These are phyloP conservation scores for Daldinia sp. DNA, from an alignment of 2,329 filamentous ascomycete species.

Conservation along the genomic window DNA sequence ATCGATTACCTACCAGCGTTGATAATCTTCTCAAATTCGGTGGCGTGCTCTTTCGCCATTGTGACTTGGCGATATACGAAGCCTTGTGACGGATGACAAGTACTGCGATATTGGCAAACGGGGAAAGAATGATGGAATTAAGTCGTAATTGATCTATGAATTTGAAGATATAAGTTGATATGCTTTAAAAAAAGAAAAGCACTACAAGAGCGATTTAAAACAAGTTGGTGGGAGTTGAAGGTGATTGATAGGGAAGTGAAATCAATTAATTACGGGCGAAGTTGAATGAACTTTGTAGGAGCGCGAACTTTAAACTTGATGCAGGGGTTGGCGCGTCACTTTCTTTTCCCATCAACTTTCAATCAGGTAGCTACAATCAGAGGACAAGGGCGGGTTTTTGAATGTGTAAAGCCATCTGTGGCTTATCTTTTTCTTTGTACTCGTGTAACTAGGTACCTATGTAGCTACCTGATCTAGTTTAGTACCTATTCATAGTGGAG, in stretches of 20 bases:
- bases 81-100: slow-evolving; percentile 3
- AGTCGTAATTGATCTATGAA: background rate
- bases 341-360: slow-evolving; percentile 14
- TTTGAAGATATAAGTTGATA: background rate
- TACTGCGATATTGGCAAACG: slow-evolving; percentile 3
- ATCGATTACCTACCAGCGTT: slow-evolving; percentile 54
- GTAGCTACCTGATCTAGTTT: background rate
- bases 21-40: slow-evolving; percentile 65
- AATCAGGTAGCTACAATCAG: background rate
- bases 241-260: background rate
- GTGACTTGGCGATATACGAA: slow-evolving; percentile 21
- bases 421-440: no score
- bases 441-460: background rate
- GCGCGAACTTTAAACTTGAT: slow-evolving; percentile 17
- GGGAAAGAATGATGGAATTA: background rate
- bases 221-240: background rate
- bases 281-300: slow-evolving; percentile 13
- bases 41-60: slow-evolving; percentile 55
- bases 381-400: background rate
- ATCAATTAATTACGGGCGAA: slow-evolving; percentile 2
- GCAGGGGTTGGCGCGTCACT: slow-evolving; percentile 28
- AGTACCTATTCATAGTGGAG: background rate
- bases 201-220: background rate
- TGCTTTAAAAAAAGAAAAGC: background rate
- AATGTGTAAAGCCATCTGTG: background rate